Base-by-base conservation (phyloP, 2,329 filamentous ascomycete genomes). In the Pseudogymnoascus pannorum region DNA sequence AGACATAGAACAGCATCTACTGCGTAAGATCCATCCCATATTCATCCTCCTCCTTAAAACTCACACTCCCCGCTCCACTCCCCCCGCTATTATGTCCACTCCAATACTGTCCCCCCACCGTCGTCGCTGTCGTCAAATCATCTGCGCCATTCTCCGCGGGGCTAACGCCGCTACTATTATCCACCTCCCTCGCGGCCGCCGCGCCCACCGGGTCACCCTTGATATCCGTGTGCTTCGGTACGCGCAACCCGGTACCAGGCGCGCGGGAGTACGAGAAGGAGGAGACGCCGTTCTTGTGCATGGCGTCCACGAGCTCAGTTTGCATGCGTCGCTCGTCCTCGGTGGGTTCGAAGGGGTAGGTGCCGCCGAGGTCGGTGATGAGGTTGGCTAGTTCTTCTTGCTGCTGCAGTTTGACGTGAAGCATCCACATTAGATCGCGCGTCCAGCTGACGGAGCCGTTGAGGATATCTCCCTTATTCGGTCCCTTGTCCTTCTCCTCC, bases 361-460 rank as follows among this genome's bases (percentile, higher is more conserved):
- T 81, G 7, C 87, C 87, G 44, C 91, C 91, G 12, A 92, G 80
- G 63, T 87, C 85, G 31, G 81, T 79, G 62, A 96, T 87, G 59
- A 84, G 79, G 69, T 92, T 88, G 69, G 89, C 85, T 58, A 97
- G 82, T 71, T 96, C 89, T 65, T 95, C 88, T 74, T 96, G 91
- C 72, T 93, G 89, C 72, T 94, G 87, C 66, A 96, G 82, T 76
- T 96, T 96, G 71, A 90, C 82, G 71, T 96, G 87, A 63, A 96
- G 79, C 78, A 95, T 88, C 94, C 94, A 97, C 91, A 97, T 96
- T 59, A 99, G 81, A 76, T 99, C 94, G 65, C 93, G 86, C 64
- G 91, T 97, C 94, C 94, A 99, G 75, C 91, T 92, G 60, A 97
- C 94, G 33, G 93, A 90, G 29, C 94, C 93, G 71, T 97, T 97